phyloP scores from a whole-genome alignment of 23 red algal species.

The Gracilaria gracilis region DNA sequence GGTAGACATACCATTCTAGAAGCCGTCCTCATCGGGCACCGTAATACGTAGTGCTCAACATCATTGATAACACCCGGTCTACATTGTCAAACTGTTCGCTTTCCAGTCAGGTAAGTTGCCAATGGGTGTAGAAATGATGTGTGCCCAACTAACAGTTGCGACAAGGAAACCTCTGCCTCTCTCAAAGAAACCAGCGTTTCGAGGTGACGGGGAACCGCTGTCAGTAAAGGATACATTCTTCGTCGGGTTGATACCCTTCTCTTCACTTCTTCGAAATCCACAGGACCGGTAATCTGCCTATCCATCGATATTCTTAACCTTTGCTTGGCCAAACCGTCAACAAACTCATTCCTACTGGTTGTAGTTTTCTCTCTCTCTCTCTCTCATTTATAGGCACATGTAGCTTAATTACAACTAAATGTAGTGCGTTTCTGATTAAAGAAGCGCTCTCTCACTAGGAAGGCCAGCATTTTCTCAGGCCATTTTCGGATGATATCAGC shows the following conservation, averaged over 20 bases:
- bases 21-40: neutral
- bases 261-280: neutral
- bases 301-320: neutral
- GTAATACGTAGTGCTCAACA: neutral
- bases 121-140: neutral
- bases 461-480: no score
- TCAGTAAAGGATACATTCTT: neutral
- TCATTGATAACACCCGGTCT: neutral
- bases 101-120: neutral
- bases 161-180: neutral
- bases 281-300: neutral
- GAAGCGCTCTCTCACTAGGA: no score
- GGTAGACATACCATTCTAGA: neutral
- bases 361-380: no score
- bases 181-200: neutral
- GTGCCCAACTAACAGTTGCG: neutral
- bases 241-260: neutral
- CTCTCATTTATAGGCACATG: no score
- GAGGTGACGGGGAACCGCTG: neutral
- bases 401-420: no score
- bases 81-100: neutral
- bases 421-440: no score
- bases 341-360: constrained; percentile 11
- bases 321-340: neutral
- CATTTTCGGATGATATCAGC: no score